A percentile compares a stretch with the other conserved stretches of the same genome.
These are phyloP conservation scores for Melocanna baccifera DNA, from an alignment of 176 grass and related monocot species.

Conservation along the genomic window DNA sequence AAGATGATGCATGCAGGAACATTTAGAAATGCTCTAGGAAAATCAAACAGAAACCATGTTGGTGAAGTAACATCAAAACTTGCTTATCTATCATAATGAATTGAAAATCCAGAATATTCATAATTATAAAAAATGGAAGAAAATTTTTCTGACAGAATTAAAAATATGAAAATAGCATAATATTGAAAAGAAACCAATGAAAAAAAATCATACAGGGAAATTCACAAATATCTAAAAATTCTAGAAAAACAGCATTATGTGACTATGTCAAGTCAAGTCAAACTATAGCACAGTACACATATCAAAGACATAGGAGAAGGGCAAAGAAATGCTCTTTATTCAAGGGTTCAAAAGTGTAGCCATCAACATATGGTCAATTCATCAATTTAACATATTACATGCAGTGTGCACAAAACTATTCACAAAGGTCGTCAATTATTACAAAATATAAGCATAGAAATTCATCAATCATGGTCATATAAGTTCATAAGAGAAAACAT, in stretches of 20 bases:
- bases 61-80: neutral
- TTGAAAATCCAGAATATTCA: too few relatives aligned
- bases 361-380: neutral
- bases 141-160: too few relatives aligned
- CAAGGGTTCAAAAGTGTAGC: neutral
- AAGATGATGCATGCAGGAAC: neutral
- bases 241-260: too few relatives aligned
- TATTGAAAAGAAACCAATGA: neutral
- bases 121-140: too few relatives aligned
- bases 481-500: neutral
- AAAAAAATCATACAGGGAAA: too few relatives aligned
- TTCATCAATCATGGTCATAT: neutral
- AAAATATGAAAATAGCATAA: neutral
- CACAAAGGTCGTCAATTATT: neutral
- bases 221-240: too few relatives aligned
- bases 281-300: too few relatives aligned
- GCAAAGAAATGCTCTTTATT: neutral
- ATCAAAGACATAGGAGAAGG: too few relatives aligned
- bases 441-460: neutral
- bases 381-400: neutral
- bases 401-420: neutral
- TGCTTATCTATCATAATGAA: too few relatives aligned
- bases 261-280: too few relatives aligned
- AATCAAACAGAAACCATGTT: neutral
- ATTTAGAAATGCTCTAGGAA: neutral